Base-by-base conservation (phyloP, 1,139 yeast genomes). In the Groenewaldozyma auringiensis region DNA sequence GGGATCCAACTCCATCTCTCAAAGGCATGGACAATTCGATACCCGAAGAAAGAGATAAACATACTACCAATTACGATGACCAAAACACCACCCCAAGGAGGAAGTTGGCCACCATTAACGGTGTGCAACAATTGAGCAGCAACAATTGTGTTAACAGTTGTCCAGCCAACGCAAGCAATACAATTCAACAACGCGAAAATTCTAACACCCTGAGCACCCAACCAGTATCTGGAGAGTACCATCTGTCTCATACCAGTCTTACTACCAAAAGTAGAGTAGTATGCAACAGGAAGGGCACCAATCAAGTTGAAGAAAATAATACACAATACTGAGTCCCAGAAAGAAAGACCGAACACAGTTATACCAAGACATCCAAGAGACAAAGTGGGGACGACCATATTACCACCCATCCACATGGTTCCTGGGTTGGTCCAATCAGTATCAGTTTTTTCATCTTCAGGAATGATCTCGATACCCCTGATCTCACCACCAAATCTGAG, bases 121-220 rank as follows among this genome's bases (percentile, higher is more conserved):
- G 84, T 79, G 66, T 83, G 81, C 54, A 88, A 72, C 60, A 88
- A 71, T 63, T 86, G 94, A 21, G 96, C 95, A 32, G 94, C 80
- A 22, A 88, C 83, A 78, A 88, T 85, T 53, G 87, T 84, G 67
- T 88, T 89, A 41, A 87, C 94, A 16, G 95, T 86, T 66, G 94
- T 88, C 96, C 96, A 88, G 54, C 96, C 96, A 52, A 88, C 76
- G 75, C 96, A 86, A 14, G 95, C 94, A 58, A 88, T 66, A 58
- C 81, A 77, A 62, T 88, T 88, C 59, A 88, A 72, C 38, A 82
- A 64, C 16, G 94, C 82, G 60, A 88, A 84, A 48, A 88, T 71
- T 63, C 95, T 76, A 66, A 84, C 81, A 43, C 84, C 81, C 40
- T 71, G 65, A 63, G 81, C 79, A 56, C 96, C 96, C 57, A 82